Conservation (phyloP, 2,329 filamentous ascomycete species). For the Ceratocystis smalleyi region DNA sequence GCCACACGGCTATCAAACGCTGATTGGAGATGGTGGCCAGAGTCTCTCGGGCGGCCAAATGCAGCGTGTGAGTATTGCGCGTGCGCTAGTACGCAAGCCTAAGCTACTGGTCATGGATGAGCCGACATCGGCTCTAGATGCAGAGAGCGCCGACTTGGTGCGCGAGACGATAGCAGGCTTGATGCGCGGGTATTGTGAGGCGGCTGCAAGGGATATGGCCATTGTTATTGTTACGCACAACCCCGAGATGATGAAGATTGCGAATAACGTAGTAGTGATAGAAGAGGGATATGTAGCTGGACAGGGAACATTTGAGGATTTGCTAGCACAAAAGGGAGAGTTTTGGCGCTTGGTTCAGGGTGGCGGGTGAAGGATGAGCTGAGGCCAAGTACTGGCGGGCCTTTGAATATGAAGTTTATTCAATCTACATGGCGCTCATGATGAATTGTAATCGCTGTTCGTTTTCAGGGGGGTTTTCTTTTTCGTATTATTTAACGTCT, state of each 20-base stretch:
- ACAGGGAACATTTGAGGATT: conserved; percentile 46
- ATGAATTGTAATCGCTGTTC: too few species aligned
- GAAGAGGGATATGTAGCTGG: conserved; percentile 53
- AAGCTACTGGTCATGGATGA: conserved; percentile 70
- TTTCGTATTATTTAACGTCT: too few species aligned
- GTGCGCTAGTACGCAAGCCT: conserved; percentile 58
- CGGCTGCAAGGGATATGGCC: conserved; percentile 30
- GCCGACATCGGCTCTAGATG: conserved; percentile 68
- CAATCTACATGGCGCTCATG: too few species aligned
- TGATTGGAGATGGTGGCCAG: conserved; percentile 62
- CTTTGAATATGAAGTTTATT: too few species aligned
- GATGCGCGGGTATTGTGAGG: conserved; percentile 27
- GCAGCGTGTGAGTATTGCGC: conserved; percentile 66
- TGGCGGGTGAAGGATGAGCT: neutral
- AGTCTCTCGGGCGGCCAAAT: conserved; percentile 66
- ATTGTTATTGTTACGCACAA: conserved; percentile 64
- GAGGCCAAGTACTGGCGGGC: too few species aligned
- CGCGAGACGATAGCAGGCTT: conserved; percentile 45
- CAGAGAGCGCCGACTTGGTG: conserved; percentile 48
- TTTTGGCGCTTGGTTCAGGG: conserved; percentile 32
- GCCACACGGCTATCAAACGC: conserved; percentile 52
- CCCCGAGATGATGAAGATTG: conserved; percentile 71
- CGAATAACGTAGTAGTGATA: conserved; percentile 57
- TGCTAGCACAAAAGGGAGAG: conserved; percentile 33
- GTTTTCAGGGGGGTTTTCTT: too few species aligned